phyloP scores from a whole-genome alignment of 176 grass and related monocot genomes.

The Oryza glumipatula region DNA sequence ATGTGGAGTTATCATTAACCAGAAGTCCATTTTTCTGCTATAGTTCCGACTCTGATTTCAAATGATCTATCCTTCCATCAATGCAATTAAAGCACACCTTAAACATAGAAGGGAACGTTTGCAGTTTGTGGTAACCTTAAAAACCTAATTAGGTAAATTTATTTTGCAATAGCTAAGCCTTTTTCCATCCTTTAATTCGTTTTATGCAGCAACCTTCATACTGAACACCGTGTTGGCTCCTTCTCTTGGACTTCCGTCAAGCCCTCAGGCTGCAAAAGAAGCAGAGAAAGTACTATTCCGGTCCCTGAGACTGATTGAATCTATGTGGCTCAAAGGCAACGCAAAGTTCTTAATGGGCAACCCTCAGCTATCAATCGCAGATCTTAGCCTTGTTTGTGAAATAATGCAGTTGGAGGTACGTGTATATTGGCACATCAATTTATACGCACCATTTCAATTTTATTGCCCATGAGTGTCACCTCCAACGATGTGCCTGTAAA shows the following conservation, averaged over 20 bases:
- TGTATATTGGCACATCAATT: not conserved
- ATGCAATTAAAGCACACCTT: not conserved
- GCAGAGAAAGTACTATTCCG: constrained; percentile 54
- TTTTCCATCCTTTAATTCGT: constrained; percentile 8
- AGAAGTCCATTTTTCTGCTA: not conserved
- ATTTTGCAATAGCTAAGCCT: not conserved
- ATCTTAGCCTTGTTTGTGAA: constrained; percentile 93
- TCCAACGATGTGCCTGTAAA: not conserved
- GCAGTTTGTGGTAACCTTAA: not conserved
- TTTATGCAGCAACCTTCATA: constrained; percentile 55
- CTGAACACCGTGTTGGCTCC: constrained; percentile 59
- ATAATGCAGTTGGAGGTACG: constrained; percentile 92
- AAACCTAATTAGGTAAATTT: not conserved
- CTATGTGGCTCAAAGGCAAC: constrained; percentile 70
- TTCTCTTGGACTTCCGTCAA: constrained; percentile 58
- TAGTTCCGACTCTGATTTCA: not conserved
- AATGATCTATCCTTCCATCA: not conserved
- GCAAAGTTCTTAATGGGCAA: constrained; percentile 73
- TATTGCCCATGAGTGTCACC: not conserved
- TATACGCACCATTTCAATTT: not conserved
- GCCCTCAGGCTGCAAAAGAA: constrained; percentile 59
- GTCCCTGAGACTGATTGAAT: constrained; percentile 68
- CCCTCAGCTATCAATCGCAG: constrained; percentile 71
- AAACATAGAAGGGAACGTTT: not conserved
- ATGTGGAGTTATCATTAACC: not conserved